A percentile compares a stretch with the other conserved stretches of the same genome.
Conservation (phyloP, 2,329 filamentous ascomycete genomes). For the Juglanconis juglandina region DNA sequence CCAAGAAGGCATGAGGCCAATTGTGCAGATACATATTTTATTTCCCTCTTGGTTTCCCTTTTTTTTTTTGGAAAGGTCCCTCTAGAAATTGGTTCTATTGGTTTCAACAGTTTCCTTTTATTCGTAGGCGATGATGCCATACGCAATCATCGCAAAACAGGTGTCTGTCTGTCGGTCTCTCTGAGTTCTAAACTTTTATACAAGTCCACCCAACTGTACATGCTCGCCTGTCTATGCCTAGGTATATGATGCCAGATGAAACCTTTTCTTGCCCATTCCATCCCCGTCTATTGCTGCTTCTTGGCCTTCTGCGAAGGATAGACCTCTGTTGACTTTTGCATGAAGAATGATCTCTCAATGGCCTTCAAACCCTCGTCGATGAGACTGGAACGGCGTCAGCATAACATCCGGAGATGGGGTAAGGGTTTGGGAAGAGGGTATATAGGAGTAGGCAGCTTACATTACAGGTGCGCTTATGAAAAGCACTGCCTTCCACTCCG, state of each 20-base stretch:
- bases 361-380: slow-evolving; percentile 84
- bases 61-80: too few relatives aligned
- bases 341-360: slow-evolving; percentile 66
- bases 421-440: background rate
- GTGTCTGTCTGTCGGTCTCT: slow-evolving; percentile 1
- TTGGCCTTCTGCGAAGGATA: slow-evolving; percentile 39
- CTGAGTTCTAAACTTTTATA: slow-evolving; percentile 10
- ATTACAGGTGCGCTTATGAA: slow-evolving; percentile 88
- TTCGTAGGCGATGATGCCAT: background rate
- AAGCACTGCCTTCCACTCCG: slow-evolving; percentile 90
- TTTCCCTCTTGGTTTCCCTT: too few relatives aligned
- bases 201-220: slow-evolving; percentile 10
- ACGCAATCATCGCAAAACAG: background rate
- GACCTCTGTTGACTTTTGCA: slow-evolving; percentile 44
- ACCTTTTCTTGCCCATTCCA: slow-evolving; percentile 17
- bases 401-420: background rate
- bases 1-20: too few relatives aligned
- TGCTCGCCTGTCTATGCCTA: slow-evolving; percentile 14
- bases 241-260: slow-evolving; percentile 5
- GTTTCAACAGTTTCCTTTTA: background rate
- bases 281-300: slow-evolving; percentile 47
- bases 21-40: too few relatives aligned
- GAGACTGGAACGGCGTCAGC: slow-evolving; percentile 44
- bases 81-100: too few relatives aligned
- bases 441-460: slow-evolving; percentile 50